phyloP scores from a whole-genome alignment of 371 early-diverging fungal species.

The Mycotypha africana region DNA sequence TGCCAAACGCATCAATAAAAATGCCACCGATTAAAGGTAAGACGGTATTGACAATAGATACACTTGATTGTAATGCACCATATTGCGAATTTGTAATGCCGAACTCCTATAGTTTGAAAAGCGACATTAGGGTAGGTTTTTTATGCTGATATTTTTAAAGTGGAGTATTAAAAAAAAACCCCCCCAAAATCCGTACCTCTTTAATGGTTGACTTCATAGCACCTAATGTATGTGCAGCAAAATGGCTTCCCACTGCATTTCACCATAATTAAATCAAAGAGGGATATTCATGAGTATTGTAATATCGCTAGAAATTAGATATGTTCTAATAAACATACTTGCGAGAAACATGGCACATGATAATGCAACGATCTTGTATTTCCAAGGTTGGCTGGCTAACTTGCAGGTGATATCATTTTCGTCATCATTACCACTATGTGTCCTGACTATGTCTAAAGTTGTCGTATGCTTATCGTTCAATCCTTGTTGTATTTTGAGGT shows the following conservation, averaged over 20 bases:
- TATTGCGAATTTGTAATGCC: conserved; percentile 66
- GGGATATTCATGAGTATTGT: neutral
- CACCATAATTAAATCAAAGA: neutral
- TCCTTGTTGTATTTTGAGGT: too few relatives aligned
- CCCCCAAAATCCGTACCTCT: conserved; percentile 34
- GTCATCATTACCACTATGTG: too few relatives aligned
- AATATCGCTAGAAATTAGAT: too few relatives aligned
- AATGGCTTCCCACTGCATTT: conserved; percentile 64
- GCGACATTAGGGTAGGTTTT: neutral
- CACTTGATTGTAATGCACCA: conserved; percentile 66
- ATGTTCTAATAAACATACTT: too few relatives aligned
- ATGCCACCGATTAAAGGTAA: conserved; percentile 68
- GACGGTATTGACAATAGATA: conserved; percentile 67
- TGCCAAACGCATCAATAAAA: conserved; percentile 69
- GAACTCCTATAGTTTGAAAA: conserved; percentile 42
- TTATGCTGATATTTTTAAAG: too few relatives aligned
- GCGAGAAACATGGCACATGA: conserved; percentile 59
- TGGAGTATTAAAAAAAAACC: neutral
- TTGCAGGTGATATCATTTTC: too few relatives aligned
- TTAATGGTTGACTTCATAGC: conserved; percentile 65
- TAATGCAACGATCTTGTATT: conserved; percentile 58
- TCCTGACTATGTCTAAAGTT: too few relatives aligned
- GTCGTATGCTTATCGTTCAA: too few relatives aligned
- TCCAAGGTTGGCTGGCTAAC: conserved; percentile 45
- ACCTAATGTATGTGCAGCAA: conserved; percentile 68